Evolutionary conservation across 345 rosid genomes (phyloP).

Genomic region (Eucalyptus tenuipes): DNA sequence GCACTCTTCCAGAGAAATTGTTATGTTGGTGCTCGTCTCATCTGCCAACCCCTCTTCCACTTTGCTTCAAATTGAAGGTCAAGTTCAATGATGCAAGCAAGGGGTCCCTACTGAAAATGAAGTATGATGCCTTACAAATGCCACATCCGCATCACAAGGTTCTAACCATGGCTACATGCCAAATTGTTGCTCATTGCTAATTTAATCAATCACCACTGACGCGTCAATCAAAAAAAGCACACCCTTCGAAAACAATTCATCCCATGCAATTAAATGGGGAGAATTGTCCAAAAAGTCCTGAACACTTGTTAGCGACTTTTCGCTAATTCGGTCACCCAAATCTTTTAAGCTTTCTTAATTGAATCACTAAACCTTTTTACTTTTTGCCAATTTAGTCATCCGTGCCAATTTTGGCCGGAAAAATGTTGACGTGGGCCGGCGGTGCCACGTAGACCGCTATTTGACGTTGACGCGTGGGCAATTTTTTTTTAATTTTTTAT

Average conservation of each 20-base stretch:
- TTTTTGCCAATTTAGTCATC: no score
- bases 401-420: no score
- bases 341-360: no score
- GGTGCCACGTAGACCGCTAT: no score
- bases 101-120: not conserved
- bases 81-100: not conserved
- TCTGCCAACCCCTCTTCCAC: not conserved
- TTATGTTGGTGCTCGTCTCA: not conserved
- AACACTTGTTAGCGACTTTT: no score
- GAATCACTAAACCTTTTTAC: no score
- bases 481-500: no score
- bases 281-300: no score
- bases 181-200: not conserved
- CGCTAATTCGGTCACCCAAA: no score
- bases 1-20: not conserved
- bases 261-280: not conserved
- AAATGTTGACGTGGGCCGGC: no score
- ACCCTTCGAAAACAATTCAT: not conserved
- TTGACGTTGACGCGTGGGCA: no score
- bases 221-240: not conserved
- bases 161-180: not conserved
- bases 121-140: not conserved
- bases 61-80: not conserved
- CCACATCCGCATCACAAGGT: not conserved
- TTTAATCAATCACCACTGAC: not conserved